Evolutionary conservation across 768 basidiomycete species (phyloP).

Genomic region (Filobasidium wieringae): DNA sequence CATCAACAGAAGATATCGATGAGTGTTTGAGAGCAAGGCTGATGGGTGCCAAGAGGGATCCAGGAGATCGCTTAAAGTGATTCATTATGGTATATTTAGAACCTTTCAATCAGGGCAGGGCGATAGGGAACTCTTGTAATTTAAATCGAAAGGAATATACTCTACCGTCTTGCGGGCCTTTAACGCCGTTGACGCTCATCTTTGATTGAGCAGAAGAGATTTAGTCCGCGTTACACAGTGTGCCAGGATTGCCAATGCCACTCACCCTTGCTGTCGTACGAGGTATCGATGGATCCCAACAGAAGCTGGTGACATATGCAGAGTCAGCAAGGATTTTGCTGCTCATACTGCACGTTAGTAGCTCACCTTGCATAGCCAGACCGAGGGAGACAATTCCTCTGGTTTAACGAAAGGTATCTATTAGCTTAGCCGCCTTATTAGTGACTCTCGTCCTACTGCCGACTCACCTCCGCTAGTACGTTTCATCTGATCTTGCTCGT

Average conservation of each 20-base stretch:
- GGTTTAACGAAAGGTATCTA: not conserved
- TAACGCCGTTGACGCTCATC: not conserved
- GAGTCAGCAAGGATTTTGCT: not conserved
- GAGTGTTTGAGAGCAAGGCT: too few species aligned
- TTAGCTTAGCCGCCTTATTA: not conserved
- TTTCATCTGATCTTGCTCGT: slow-evolving; percentile 36
- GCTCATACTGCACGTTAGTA: not conserved
- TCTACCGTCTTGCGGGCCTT: too few species aligned
- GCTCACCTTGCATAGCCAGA: slow-evolving; percentile 40
- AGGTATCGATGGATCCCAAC: slow-evolving; percentile 4
- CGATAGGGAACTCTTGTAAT: too few species aligned
- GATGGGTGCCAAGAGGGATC: too few species aligned
- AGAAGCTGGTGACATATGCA: not conserved
- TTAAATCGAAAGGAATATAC: too few species aligned
- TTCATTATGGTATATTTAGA: too few species aligned
- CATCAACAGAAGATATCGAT: too few species aligned
- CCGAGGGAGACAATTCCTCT: slow-evolving; percentile 30
- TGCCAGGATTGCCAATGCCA: not conserved
- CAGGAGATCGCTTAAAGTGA: too few species aligned
- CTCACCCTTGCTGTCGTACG: slow-evolving; percentile 28
- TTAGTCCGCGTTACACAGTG: not conserved
- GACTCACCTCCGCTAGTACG: slow-evolving; percentile 8
- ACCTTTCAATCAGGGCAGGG: too few species aligned
- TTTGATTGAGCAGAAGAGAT: not conserved
- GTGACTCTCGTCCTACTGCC: not conserved